Conservation (phyloP, 257 asterid species). For the Galeopsis tetrahit region DNA sequence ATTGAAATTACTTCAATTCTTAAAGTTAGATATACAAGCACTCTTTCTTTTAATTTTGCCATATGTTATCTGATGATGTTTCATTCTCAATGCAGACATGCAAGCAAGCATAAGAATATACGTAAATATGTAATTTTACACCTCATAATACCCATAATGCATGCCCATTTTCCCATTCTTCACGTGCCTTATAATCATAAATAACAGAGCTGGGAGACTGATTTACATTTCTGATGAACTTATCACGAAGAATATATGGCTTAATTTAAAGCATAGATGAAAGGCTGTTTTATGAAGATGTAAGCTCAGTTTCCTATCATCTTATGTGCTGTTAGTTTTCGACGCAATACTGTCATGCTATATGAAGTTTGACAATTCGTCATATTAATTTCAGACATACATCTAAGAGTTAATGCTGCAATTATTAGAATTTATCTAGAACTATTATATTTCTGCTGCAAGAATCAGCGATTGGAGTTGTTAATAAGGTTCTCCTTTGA, state of each 20-base stretch:
- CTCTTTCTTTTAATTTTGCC: not conserved
- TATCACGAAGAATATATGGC: too few species aligned
- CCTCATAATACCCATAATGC: constrained; percentile 6
- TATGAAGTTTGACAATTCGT: not conserved
- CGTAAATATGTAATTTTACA: not conserved
- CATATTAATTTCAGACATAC: too few species aligned
- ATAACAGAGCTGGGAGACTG: too few species aligned
- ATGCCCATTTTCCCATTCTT: constrained; percentile 8
- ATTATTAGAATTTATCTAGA: too few species aligned
- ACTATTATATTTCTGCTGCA: not conserved
- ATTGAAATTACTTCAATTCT: not conserved
- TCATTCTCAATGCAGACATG: not conserved
- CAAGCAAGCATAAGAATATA: not conserved
- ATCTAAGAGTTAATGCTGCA: too few species aligned
- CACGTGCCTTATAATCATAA: too few species aligned
- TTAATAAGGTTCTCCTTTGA: not conserved
- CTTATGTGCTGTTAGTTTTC: too few species aligned
- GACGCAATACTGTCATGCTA: not conserved
- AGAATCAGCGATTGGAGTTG: not conserved
- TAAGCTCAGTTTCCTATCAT: too few species aligned
- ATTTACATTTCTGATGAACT: too few species aligned
- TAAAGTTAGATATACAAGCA: not conserved
- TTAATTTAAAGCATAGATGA: not conserved
- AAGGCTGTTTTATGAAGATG: too few species aligned
- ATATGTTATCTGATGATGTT: constrained; percentile 2